Evolutionary conservation across 1,284 basidiomycete genomes (phyloP).

Genomic region (Heterobasidion irregulare): DNA sequence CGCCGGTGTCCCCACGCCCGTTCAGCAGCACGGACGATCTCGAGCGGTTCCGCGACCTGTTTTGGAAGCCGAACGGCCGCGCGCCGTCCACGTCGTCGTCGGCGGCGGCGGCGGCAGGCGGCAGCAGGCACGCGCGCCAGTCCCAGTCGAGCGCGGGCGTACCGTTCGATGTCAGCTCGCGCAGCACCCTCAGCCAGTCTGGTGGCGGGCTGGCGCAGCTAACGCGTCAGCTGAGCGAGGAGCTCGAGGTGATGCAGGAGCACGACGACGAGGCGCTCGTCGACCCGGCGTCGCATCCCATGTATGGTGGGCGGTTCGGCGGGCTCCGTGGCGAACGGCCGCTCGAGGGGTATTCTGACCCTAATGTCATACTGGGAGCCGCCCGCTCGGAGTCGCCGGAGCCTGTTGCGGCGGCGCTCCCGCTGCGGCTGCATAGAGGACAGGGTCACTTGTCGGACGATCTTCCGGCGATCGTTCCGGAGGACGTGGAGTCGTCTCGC

Average conservation of each 20-base stretch:
- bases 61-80: constrained; percentile 33
- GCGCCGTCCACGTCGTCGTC: constrained; percentile 3
- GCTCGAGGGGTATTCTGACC: constrained; percentile 14
- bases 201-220: constrained; percentile 53
- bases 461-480: constrained; percentile 38
- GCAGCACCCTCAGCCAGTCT: constrained; percentile 15
- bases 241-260: constrained; percentile 37
- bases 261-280: constrained; percentile 11
- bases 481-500: constrained; percentile 55
- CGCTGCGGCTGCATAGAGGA: constrained; percentile 24
- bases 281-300: constrained; percentile 9
- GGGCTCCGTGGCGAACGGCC: constrained; percentile 18
- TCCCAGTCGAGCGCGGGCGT: constrained; percentile 15
- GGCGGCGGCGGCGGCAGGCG: constrained; percentile 5
- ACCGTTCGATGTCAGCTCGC: constrained; percentile 18
- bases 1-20: constrained; percentile 23
- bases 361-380: constrained; percentile 17
- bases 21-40: constrained; percentile 54
- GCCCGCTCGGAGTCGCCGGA: neutral
- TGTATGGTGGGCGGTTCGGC: constrained; percentile 22
- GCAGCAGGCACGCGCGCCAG: constrained; percentile 15
- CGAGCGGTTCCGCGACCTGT: constrained; percentile 61
- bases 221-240: constrained; percentile 53
- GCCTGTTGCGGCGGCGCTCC: constrained; percentile 13
- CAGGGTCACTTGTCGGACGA: constrained; percentile 13